Conservation (phyloP, 345 rosid species). For the Hirschfeldia incana region DNA sequence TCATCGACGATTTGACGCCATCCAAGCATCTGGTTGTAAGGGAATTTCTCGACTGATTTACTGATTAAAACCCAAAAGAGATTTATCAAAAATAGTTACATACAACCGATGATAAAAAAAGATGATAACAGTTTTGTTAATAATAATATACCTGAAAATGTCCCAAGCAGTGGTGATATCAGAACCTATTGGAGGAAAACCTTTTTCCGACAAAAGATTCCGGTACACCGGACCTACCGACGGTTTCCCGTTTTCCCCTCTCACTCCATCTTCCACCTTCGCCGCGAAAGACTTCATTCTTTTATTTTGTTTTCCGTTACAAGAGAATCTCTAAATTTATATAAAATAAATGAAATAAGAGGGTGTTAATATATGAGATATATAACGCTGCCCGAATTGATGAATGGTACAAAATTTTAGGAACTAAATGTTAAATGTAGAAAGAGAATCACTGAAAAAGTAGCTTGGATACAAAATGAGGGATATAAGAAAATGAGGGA, state of each 20-base stretch:
- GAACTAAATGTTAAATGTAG: not conserved
- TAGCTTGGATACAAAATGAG: not conserved
- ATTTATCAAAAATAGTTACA: not conserved
- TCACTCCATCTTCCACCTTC: conserved; percentile 73
- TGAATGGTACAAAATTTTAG: not conserved
- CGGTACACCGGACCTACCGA: conserved; percentile 89
- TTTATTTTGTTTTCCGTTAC: not conserved
- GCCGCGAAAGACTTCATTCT: conserved; percentile 69
- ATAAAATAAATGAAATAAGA: not conserved
- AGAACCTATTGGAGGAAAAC: conserved; percentile 59
- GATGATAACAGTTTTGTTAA: not conserved
- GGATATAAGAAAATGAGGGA: not conserved
- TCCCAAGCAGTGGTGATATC: conserved; percentile 71
- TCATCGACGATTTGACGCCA: conserved; percentile 70
- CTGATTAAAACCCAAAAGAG: conserved; percentile 39
- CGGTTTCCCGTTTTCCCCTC: conserved; percentile 72
- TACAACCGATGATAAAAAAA: not conserved
- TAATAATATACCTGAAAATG: conserved; percentile 62
- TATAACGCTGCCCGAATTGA: not conserved
- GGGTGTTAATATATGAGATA: not conserved
- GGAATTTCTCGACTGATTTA: conserved; percentile 58
- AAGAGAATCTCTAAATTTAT: not conserved
- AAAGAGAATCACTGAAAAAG: not conserved
- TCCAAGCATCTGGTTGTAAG: conserved; percentile 83
- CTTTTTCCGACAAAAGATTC: conserved; percentile 60